Conservation (phyloP, 163 green algal species). For the Picocystis sp. region DNA sequence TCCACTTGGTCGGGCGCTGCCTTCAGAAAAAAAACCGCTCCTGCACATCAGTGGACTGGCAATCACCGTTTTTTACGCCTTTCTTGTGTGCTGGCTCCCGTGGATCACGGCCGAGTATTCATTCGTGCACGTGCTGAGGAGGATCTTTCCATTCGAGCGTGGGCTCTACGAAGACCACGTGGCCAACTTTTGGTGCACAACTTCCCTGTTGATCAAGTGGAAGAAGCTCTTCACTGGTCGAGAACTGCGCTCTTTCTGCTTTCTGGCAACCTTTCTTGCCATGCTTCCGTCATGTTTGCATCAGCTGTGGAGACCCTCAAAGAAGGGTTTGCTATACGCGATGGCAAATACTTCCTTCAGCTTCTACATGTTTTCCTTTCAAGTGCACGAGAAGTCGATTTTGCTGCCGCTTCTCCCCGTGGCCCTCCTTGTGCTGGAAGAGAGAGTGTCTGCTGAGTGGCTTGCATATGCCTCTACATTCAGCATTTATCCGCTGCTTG, state of each 20-base stretch:
- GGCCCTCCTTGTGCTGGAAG: slow-evolving; percentile 33
- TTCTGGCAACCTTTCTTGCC: slow-evolving; percentile 37
- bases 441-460: slow-evolving; percentile 27
- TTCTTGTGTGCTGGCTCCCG: slow-evolving; percentile 60
- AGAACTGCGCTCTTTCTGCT: slow-evolving; percentile 23
- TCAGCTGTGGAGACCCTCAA: not conserved
- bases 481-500: slow-evolving; percentile 80
- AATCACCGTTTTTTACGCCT: slow-evolving; percentile 44
- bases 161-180: slow-evolving; percentile 97
- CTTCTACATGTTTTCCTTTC: slow-evolving; percentile 94
- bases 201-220: slow-evolving; percentile 72
- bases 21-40: slow-evolving; percentile 28
- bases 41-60: slow-evolving; percentile 37
- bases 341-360: slow-evolving; percentile 61
- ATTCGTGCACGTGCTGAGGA: slow-evolving; percentile 30
- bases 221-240: slow-evolving; percentile 27
- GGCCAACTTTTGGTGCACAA: slow-evolving; percentile 90
- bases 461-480: slow-evolving; percentile 38
- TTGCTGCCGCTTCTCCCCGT: slow-evolving; percentile 73
- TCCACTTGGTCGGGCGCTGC: slow-evolving; percentile 65
- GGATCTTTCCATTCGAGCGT: slow-evolving; percentile 65
- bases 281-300: slow-evolving; percentile 26
- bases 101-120: slow-evolving; percentile 18
- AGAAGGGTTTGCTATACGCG: slow-evolving; percentile 46
- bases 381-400: slow-evolving; percentile 96